A percentile compares a stretch with the other conserved stretches of the same genome.
These are phyloP conservation scores for Aspergillus texensis DNA, from an alignment of 2,329 filamentous ascomycete species.

Conservation along the genomic window DNA sequence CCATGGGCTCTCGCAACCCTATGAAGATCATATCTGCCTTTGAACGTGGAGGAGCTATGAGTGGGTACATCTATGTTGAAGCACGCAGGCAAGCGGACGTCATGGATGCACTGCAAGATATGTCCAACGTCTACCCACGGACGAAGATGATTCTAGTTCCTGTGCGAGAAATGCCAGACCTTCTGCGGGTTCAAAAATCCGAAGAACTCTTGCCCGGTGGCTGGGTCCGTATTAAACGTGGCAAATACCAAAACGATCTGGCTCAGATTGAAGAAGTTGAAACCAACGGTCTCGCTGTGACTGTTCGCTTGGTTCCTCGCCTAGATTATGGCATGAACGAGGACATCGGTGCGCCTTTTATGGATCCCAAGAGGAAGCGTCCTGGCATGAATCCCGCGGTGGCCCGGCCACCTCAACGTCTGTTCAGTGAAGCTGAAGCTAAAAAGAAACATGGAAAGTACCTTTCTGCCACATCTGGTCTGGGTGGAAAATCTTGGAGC, in stretches of 20 bases:
- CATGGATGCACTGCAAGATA: slow-evolving; percentile 75
- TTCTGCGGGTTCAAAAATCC: slow-evolving; percentile 87
- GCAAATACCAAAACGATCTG: slow-evolving; percentile 84
- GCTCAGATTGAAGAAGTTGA: slow-evolving; percentile 92
- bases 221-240: slow-evolving; percentile 84
- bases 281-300: slow-evolving; percentile 86
- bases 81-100: slow-evolving; percentile 86
- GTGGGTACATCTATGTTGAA: slow-evolving; percentile 94
- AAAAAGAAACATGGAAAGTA: slow-evolving; percentile 78
- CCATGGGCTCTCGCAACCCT: slow-evolving; percentile 72
- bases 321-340: slow-evolving; percentile 90
- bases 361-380: slow-evolving; percentile 79
- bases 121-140: slow-evolving; percentile 87
- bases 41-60: slow-evolving; percentile 85
- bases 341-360: slow-evolving; percentile 61
- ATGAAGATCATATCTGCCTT: slow-evolving; percentile 87
- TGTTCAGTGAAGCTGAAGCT: slow-evolving; percentile 92
- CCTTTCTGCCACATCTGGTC: slow-evolving; percentile 55
- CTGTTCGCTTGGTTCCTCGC: slow-evolving; percentile 83
- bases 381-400: slow-evolving; percentile 53
- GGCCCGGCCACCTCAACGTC: slow-evolving; percentile 79
- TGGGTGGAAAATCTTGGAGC: slow-evolving; percentile 71
- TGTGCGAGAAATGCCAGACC: slow-evolving; percentile 95
- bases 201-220: slow-evolving; percentile 82
- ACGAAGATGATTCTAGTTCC: slow-evolving; percentile 86